Evolutionary conservation across 2,329 filamentous ascomycete species (phyloP), one percentile per base, ranked within the genome.

Genomic region (Exophiala sp.): DNA sequence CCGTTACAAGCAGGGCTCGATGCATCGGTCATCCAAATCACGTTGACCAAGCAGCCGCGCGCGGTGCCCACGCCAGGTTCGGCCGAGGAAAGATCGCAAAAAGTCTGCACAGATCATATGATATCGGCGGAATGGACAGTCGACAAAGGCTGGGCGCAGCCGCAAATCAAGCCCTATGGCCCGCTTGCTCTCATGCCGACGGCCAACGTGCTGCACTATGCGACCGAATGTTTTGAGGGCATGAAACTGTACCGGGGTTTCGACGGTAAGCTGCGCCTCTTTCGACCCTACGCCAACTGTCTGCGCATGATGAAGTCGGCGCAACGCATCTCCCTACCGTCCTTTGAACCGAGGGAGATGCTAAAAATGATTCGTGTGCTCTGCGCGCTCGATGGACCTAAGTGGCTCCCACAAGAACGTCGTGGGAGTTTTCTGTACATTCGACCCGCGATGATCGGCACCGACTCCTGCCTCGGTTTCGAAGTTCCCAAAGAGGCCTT

Each of bases 211-310:
- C 80, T 95, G 56, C 90, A 95, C 78, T 95, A 95, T 72, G 90
- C 89, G 9, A 95, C 89, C 45, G 87, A 92, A 72, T 95, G 90
- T 71, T 95, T 95, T 74, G 90, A 95, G 73, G 90, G 90, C 11
- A 78, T 86, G 75, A 95, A 95, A 73, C 82, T 83, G 42, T 83
- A 83, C 69, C 85, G 82, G 66, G 74, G 84, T 68, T 71, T 80
- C 62, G 87, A 92, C 69, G 86, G 85, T 64, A 81, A 80, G 65
- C 78, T 91, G 52, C 85, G 88, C 54, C 75, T 91, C 52, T 92
- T 92, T 80, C 84, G 88, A n/a, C 86, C 88, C 0, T 76, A 85
- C 62, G 79, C 82, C 66, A 92, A 92, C 72, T 82, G 83, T 65
- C 75, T 77, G 61, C 84, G 89, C 62, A 84, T 84, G 71, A 71